Percentiles rank a stretch among this genome's conserved stretches.
These are phyloP conservation scores for Sechiopsis laciniata DNA, from an alignment of 306 rosid species.

Conservation along the genomic window DNA sequence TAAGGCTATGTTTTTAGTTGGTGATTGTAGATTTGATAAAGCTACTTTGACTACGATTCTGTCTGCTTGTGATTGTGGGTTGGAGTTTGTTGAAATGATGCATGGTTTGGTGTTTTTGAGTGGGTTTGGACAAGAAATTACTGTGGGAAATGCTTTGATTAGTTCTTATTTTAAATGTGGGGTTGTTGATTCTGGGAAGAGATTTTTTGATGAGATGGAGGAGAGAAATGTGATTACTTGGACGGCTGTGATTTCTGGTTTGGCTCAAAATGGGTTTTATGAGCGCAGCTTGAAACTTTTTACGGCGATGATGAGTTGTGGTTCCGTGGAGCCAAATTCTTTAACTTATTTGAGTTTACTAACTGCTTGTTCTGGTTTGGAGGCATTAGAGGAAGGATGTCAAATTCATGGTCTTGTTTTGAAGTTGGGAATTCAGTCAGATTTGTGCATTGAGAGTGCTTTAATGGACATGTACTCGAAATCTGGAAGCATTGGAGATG, in stretches of 20 bases:
- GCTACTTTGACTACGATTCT: constrained; percentile 68
- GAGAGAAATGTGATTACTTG: constrained; percentile 81
- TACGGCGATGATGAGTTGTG: constrained; percentile 51
- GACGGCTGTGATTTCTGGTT: constrained; percentile 88
- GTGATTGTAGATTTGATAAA: constrained; percentile 45
- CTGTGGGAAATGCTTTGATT: constrained; percentile 76
- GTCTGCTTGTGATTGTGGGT: constrained; percentile 53
- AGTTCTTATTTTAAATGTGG: constrained; percentile 64
- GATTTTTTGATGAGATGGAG: constrained; percentile 61
- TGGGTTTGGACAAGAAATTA: constrained; percentile 55
- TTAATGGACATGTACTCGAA: constrained; percentile 88
- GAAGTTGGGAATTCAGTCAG: constrained; percentile 72
- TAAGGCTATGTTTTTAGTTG: constrained; percentile 36
- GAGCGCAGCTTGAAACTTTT: constrained; percentile 49
- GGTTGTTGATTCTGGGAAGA: constrained; percentile 47
- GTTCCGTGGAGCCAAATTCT: constrained; percentile 57
- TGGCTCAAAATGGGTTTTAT: constrained; percentile 48
- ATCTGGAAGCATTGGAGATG: constrained; percentile 60
- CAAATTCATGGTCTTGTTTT: constrained; percentile 70
- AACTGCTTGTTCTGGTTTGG: constrained; percentile 76
- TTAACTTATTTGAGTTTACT: constrained; percentile 73
- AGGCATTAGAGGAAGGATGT: constrained; percentile 57
- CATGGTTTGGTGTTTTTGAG: constrained; percentile 58
- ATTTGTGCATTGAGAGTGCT: constrained; percentile 69
- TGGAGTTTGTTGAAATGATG: constrained; percentile 41